Evolutionary conservation across 106 monocot species (phyloP), one percentile per base, ranked within the genome.

Genomic region (Dactylorhiza incarnata): DNA sequence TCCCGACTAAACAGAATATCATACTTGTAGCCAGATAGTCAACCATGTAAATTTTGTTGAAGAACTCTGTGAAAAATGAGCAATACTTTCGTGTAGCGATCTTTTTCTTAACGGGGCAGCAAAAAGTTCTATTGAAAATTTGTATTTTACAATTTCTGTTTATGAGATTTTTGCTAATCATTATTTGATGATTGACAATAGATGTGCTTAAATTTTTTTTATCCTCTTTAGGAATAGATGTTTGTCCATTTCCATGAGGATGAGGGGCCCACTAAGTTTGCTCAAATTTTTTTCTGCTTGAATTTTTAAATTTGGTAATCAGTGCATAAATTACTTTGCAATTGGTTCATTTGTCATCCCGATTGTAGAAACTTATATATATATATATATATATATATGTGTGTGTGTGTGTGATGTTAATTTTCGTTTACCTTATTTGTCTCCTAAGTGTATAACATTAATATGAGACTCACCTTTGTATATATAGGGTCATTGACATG

Each of bases 11-110:
- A 45, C 22, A 66, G 6, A 69, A 69, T 69, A 45, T 17, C 16
- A 69, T 46, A 46, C 69, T 69, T 7, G 45, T 52, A 15, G 29
- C 0, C 68, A 68, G 43, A 45, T 68, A 45, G 69, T 69, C 45
- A 69, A 13, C 44, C 69, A 46, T 46, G 15, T 69, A 69, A 69
- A 45, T 69, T 69, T 69, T 69, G 43, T 69, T 45, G 14, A 45
- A 9, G 69, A 2, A 46, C 45, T 69, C 45, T 46, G 45, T 3
- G 44, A n/a, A 23, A 69, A 69, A 69, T 45, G 13, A 65, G 65
- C 13, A 65, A 29, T 13, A 7, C 65, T 65, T 26, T 65, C 29
- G 3, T 65, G 29, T 12, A 11, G 10, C 29, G 12, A 26, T 65
- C 25, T 12, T 65, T 65, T 65, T 13, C 65, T 65, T 26, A 65